Percentiles rank a stretch among this genome's conserved stretches.
Conservation (phyloP, 148 eudicot species). For the Camellia japonica region DNA sequence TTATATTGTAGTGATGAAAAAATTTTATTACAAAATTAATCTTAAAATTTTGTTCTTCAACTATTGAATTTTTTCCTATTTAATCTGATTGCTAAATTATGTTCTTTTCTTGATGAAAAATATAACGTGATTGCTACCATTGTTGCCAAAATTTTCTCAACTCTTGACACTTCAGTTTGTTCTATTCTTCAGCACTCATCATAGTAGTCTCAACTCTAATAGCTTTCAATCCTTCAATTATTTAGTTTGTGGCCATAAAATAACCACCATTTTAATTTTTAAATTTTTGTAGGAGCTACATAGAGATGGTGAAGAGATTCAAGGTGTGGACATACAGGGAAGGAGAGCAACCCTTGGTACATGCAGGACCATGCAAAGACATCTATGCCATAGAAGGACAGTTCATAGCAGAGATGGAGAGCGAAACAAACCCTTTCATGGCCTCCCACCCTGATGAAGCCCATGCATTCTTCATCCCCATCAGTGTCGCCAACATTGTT, state of each 20-base stretch:
- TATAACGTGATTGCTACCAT: too few relatives aligned
- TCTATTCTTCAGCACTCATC: neutral
- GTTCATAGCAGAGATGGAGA: conserved; percentile 42
- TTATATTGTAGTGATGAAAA: too few relatives aligned
- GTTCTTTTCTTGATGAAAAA: too few relatives aligned
- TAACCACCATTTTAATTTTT: neutral
- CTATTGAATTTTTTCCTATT: too few relatives aligned
- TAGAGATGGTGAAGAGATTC: conserved; percentile 46
- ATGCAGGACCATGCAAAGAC: conserved; percentile 35
- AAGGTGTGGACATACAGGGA: conserved; percentile 46
- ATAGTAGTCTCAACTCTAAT: too few relatives aligned
- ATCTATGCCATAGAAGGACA: conserved; percentile 49
- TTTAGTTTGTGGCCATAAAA: too few relatives aligned
- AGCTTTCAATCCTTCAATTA: neutral
- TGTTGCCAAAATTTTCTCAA: neutral
- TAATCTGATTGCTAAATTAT: too few relatives aligned
- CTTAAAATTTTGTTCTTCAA: too few relatives aligned
- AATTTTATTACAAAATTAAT: too few relatives aligned
- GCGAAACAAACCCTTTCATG: conserved; percentile 21
- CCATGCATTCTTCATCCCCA: conserved; percentile 40
- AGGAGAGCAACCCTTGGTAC: conserved; percentile 46
- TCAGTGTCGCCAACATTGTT: conserved; percentile 31
- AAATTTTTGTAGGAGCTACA: conserved; percentile 35
- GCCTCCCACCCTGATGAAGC: conserved; percentile 38
- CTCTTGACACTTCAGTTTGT: too few relatives aligned